A percentile compares a stretch with the other conserved stretches of the same genome.
These are phyloP conservation scores for Aethionema arabicum DNA, from an alignment of 345 rosid genomes.

Conservation along the genomic window DNA sequence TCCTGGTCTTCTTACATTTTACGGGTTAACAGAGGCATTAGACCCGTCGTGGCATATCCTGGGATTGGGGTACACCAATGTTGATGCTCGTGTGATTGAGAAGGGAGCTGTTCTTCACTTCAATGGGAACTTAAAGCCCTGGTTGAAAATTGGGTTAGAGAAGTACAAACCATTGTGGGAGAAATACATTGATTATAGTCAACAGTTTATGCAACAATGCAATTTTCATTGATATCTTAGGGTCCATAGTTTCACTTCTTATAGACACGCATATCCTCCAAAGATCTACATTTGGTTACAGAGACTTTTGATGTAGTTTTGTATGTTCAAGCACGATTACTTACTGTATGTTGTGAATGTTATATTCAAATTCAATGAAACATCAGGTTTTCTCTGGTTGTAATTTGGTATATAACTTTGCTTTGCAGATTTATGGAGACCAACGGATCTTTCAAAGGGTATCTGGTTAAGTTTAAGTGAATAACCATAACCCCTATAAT, in stretches of 20 bases:
- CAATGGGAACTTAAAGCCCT: slow-evolving; percentile 92
- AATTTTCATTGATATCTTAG: slow-evolving; percentile 66
- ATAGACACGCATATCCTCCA: slow-evolving; percentile 30
- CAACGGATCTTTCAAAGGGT: not conserved
- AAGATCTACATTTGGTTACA: slow-evolving; percentile 24
- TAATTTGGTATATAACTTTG: not conserved
- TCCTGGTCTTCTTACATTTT: slow-evolving; percentile 86
- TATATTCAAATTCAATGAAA: slow-evolving; percentile 28
- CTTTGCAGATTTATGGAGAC: not conserved
- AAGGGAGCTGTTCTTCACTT: slow-evolving; percentile 92
- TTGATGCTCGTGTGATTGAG: slow-evolving; percentile 73
- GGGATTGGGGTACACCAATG: slow-evolving; percentile 87
- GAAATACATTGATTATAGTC: slow-evolving; percentile 77
- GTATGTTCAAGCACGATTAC: slow-evolving; percentile 48
- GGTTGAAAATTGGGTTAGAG: slow-evolving; percentile 97
- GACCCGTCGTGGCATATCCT: slow-evolving; percentile 84
- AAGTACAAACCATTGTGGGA: slow-evolving; percentile 96
- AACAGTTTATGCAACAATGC: slow-evolving; percentile 79
- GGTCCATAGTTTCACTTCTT: slow-evolving; percentile 24
- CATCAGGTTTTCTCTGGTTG: slow-evolving; percentile 17
- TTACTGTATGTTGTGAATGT: slow-evolving; percentile 44
- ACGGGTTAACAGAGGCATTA: slow-evolving; percentile 80
- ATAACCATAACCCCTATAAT: slow-evolving; percentile 25
- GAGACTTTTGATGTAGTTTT: slow-evolving; percentile 44
- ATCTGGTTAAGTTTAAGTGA: slow-evolving; percentile 11